Base-by-base conservation (phyloP, 306 rosid genomes). In the Psophocarpus tetragonolobus region DNA sequence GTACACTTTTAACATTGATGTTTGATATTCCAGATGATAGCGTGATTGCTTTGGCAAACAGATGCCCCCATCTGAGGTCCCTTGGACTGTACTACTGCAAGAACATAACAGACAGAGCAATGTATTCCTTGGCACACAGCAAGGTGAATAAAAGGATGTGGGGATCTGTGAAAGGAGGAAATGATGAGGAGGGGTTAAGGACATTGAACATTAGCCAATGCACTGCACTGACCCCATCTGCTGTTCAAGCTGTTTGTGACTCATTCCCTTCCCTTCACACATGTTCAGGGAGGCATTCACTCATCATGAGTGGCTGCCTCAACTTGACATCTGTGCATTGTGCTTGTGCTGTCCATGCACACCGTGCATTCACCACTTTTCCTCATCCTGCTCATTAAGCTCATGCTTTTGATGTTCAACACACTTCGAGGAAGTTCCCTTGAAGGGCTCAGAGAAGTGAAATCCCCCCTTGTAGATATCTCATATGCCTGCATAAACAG, bases 191-290 rank as follows among this genome's bases (percentile, higher is more conserved):
- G 17, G 99, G 99, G 2, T 87, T 96, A 2, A 87, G 51, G 82
- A 86, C 85, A 0, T 88, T 96, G 64, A 96, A 96, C 86, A 96
- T 96, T n/a, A 91, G 99, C 90, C 99, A 96, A 78, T 96, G 99
- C 86, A 96, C 98, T 0, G 88, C 98, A 18, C 98, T 96, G 30
- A 96, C 99, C 6, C 99, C 99, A 24, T 72, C 91, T 0, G 99
- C 98, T 6, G 98, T 96, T 42, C 99, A 96, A 63, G 97, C 98
- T 0, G 89, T 96, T 12, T 96, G 99, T 51, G 93, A 96, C 73
- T 87, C 98, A 5, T 96, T 89, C 83, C 99, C 99, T 1, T 63
- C 91, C 0, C 97, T 96, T 11, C 98, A 96, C 84, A 96, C 99
- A 38, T 92, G 99, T 88, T 90, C 96, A 0, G 97, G 96, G 5